Evolutionary conservation across 176 grass and related monocot species (phyloP).

Genomic region (Rhipidocladum racemiflorum): DNA sequence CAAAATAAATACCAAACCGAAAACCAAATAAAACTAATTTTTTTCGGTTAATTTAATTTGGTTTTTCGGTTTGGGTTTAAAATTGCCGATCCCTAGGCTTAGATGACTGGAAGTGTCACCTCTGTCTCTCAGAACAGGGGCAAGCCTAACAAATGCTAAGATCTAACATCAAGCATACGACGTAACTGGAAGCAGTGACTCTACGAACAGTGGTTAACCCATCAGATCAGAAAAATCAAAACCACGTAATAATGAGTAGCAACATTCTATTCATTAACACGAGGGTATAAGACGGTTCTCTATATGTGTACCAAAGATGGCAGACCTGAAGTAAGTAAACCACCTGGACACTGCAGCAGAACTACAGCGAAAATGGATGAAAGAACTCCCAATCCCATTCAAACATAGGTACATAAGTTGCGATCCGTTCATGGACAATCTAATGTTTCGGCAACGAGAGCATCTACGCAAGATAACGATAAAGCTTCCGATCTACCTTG

Average conservation of each 20-base stretch:
- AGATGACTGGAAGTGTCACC: no score
- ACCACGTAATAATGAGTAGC: not conserved
- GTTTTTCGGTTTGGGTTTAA: no score
- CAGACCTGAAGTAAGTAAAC: conserved; percentile 5
- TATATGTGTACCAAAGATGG: conserved; percentile 23
- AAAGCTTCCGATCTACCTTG: conserved; percentile 57
- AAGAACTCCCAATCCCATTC: not conserved
- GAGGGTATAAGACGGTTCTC: not conserved
- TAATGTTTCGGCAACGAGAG: not conserved
- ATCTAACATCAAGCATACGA: not conserved
- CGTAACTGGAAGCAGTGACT: not conserved
- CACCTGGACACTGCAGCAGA: conserved; percentile 2
- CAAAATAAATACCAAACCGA: no score
- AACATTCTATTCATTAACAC: not conserved
- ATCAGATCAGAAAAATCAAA: not conserved
- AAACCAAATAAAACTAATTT: no score
- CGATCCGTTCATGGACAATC: conserved; percentile 1
- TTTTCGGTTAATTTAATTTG: no score
- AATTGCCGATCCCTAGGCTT: no score
- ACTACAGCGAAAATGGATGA: not conserved
- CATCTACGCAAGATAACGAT: conserved; percentile 42
- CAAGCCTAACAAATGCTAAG: no score
- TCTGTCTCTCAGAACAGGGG: no score
- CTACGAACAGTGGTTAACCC: not conserved
- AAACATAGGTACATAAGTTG: not conserved